Percentiles rank a stretch among this genome's conserved stretches.
phyloP scores from a whole-genome alignment of 2,329 filamentous ascomycete species.

The Aspergillus nomiae region DNA sequence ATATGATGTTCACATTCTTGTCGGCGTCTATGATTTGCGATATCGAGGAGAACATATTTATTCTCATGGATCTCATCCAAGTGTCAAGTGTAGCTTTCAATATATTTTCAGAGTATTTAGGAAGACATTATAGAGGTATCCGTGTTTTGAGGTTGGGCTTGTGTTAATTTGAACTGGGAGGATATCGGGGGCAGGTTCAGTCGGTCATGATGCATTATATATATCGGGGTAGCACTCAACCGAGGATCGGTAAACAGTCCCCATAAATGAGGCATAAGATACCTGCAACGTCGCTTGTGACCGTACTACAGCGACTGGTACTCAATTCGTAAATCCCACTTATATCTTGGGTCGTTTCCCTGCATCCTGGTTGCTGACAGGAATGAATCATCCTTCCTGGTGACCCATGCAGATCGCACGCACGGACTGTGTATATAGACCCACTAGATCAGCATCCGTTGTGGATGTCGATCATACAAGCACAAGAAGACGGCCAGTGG shows the following conservation, averaged over 20 bases:
- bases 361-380: background rate
- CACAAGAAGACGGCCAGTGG: too few relatives aligned
- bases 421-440: background rate
- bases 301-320: background rate
- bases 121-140: fast-evolving
- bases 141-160: too few relatives aligned
- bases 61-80: too few relatives aligned
- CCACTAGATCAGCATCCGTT: background rate
- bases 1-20: too few relatives aligned
- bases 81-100: too few relatives aligned
- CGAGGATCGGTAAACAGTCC: fast-evolving
- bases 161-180: too few relatives aligned
- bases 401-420: background rate
- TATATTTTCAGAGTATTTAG: too few relatives aligned
- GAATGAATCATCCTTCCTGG: background rate
- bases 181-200: too few relatives aligned
- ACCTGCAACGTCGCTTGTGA: too few relatives aligned
- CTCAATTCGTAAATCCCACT: too few relatives aligned
- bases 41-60: too few relatives aligned
- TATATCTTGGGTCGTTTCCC: background rate
- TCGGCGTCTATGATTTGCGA: too few relatives aligned
- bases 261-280: background rate
- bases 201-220: background rate
- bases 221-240: background rate
- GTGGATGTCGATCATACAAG: background rate